Conservation (phyloP, 306 rosid genomes). For the peach (Prunus persica) region Prunus_persica_NCBIv2 NC_034010.1:17919001-17919500, state of each 20-base stretch:
- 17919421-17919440: neutral
- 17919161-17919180: conserved; percentile 89
- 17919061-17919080: conserved; percentile 96
- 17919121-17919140: conserved; percentile 41
- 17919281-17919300: neutral
- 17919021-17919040: conserved; percentile 82
- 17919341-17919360: neutral
- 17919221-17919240: conserved; percentile 83
- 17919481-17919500: neutral
- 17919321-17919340: neutral
- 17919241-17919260: neutral
- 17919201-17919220: conserved; percentile 93
- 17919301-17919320: neutral
- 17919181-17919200: conserved; percentile 98
- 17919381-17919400: neutral
- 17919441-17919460: neutral
- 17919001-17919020: conserved; percentile 17
- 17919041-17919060: conserved; percentile 85
- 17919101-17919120: conserved; percentile 84
- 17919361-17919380: neutral
- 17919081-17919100: conserved; percentile 98
- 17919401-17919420: neutral
- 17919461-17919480: neutral
- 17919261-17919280: neutral
- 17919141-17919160: conserved; percentile 44